Percentiles rank a stretch among this genome's conserved stretches.
Evolutionary conservation across 1,139 yeast species (phyloP).

Genomic region (Kazachstania sp.): DNA sequence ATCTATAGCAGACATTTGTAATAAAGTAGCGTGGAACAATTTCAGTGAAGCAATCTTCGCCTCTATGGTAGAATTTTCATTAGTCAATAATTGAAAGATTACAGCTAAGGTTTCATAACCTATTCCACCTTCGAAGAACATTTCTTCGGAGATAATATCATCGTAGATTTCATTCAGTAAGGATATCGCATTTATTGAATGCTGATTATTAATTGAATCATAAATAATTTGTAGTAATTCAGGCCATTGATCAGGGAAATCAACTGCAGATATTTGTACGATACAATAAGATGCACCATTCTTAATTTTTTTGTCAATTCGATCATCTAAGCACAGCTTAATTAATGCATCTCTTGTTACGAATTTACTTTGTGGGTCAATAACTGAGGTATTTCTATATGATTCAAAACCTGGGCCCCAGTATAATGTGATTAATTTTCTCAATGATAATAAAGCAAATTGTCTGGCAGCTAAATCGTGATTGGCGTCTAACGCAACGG

Average conservation of each 20-base stretch:
- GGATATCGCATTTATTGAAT: constrained; percentile 53
- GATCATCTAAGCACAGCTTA: constrained; percentile 40
- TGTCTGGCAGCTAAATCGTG: constrained; percentile 39
- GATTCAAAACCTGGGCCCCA: constrained; percentile 87
- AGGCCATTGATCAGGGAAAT: constrained; percentile 97
- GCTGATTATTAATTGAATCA: constrained; percentile 33
- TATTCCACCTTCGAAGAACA: constrained; percentile 69
- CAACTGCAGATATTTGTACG: constrained; percentile 79
- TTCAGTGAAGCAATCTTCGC: constrained; percentile 44
- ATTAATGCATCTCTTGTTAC: constrained; percentile 45
- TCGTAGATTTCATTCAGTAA: constrained; percentile 75
- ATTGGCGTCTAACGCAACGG: constrained; percentile 18
- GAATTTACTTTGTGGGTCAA: constrained; percentile 39
- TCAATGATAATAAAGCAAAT: constrained; percentile 59
- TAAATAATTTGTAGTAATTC: constrained; percentile 47
- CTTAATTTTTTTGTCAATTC: constrained; percentile 50
- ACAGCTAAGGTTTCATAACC: constrained; percentile 45
- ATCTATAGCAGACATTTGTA: constrained; percentile 47
- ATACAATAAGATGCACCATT: constrained; percentile 65
- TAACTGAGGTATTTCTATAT: constrained; percentile 54
- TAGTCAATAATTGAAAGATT: constrained; percentile 37
- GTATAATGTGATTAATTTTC: constrained; percentile 58
- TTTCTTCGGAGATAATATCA: constrained; percentile 77
- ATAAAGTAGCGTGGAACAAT: constrained; percentile 45
- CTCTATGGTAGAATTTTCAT: constrained; percentile 29